phyloP scores from a whole-genome alignment of 2,329 filamentous ascomycete species.

The Colletotrichum paranaense region DNA sequence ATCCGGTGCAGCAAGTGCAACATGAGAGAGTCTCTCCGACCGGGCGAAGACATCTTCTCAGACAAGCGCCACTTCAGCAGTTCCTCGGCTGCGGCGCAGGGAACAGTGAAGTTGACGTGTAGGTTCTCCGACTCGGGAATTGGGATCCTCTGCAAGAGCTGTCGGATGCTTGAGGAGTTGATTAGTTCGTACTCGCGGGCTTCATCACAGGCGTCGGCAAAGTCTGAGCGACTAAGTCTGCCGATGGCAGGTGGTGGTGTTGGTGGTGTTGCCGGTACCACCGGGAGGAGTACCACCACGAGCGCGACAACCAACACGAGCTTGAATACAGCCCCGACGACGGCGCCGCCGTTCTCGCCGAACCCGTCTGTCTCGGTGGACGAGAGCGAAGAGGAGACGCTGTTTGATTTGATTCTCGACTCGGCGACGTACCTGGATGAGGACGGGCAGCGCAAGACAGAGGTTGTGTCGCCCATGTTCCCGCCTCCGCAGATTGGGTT shows the following conservation, averaged over 20 bases:
- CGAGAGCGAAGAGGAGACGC: constrained; percentile 31
- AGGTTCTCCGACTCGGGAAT: constrained; percentile 34
- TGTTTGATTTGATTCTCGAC: constrained; percentile 30
- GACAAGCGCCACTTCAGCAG: not conserved
- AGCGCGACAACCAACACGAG: not conserved
- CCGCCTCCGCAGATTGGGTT: constrained; percentile 13
- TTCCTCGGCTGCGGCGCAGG: not conserved
- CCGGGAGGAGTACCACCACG: not conserved
- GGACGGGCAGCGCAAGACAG: constrained; percentile 19
- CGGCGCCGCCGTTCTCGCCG: constrained; percentile 4
- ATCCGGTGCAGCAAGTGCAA: constrained; percentile 34
- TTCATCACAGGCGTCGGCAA: constrained; percentile 17
- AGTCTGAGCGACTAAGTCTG: not conserved
- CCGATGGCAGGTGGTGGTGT: not conserved
- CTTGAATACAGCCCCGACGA: too few relatives aligned
- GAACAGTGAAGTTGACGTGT: constrained; percentile 4
- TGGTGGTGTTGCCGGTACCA: not conserved
- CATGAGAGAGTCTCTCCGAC: constrained; percentile 26
- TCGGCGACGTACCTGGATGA: constrained; percentile 25
- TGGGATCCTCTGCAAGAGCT: constrained; percentile 25
- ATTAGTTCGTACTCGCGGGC: constrained; percentile 32
- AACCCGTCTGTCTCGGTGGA: constrained; percentile 7
- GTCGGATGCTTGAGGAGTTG: constrained; percentile 30
- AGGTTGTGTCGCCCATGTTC: constrained; percentile 9
- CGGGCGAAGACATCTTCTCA: constrained; percentile 17